phyloP scores from a whole-genome alignment of 176 grass and related monocot species.

The Olyra latifolia region DNA sequence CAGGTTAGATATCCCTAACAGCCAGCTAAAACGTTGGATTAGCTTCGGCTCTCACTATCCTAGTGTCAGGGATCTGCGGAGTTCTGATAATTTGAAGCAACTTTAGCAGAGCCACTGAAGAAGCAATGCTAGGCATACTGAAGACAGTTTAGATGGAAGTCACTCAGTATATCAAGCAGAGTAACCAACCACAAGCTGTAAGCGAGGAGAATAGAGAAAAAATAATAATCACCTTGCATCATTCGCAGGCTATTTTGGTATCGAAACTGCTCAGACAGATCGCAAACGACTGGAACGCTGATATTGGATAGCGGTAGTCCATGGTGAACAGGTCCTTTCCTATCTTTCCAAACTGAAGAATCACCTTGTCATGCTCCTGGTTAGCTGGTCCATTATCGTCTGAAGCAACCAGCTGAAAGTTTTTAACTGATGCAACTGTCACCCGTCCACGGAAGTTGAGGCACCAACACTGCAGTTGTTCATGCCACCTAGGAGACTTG shows the following conservation, averaged over 20 bases:
- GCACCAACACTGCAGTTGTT: conserved; percentile 98
- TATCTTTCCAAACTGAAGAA: conserved; percentile 96
- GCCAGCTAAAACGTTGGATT: not conserved
- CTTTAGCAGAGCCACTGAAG: not conserved
- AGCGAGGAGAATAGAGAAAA: not conserved
- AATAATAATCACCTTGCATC: conserved; percentile 41
- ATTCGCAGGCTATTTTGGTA: conserved; percentile 99
- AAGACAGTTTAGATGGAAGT: not conserved
- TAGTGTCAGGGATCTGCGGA: not conserved
- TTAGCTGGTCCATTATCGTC: conserved; percentile 44
- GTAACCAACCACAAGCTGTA: not conserved
- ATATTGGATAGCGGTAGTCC: conserved; percentile 92
- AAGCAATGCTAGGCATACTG: not conserved
- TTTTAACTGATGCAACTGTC: conserved; percentile 97
- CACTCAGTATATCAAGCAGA: not conserved
- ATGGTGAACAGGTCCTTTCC: conserved; percentile 98
- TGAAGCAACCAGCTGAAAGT: conserved; percentile 94
- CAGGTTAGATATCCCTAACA: conserved; percentile 3
- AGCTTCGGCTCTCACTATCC: not conserved
- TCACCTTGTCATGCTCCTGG: conserved; percentile 79
- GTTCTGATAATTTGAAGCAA: not conserved
- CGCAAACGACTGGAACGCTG: conserved; percentile 92
- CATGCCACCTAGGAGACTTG: conserved; percentile 96
- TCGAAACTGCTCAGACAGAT: conserved; percentile 98
- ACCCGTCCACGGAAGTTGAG: conserved; percentile 93